phyloP scores from a whole-genome alignment of 192 early-diverging fungal genomes.

The Pilaira anomala region DNA sequence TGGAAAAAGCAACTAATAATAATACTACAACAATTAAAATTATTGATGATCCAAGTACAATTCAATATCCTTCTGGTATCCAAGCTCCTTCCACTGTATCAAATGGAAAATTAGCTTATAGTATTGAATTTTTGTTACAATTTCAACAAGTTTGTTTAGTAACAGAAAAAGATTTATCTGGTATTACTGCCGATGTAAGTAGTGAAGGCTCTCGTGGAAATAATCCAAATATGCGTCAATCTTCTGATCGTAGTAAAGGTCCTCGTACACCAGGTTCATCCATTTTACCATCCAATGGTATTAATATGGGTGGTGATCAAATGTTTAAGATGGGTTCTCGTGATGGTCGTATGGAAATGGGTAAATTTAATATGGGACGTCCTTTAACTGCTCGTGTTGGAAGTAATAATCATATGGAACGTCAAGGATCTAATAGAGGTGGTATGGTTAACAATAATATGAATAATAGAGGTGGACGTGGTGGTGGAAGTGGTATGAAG shows the following conservation, averaged over 20 bases:
- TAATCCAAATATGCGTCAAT: constrained; percentile 17
- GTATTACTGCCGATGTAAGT: constrained; percentile 43
- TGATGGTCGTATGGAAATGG: constrained; percentile 31
- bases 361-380: constrained; percentile 37
- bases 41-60: constrained; percentile 45
- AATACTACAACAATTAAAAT: constrained; percentile 27
- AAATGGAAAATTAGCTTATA: constrained; percentile 64
- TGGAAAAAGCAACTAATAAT: neutral
- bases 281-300: neutral
- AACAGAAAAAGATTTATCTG: constrained; percentile 57
- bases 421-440: constrained; percentile 24
- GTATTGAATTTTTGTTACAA: constrained; percentile 74
- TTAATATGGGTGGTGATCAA: constrained; percentile 13
- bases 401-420: constrained; percentile 23
- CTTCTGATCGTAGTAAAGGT: constrained; percentile 29
- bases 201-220: constrained; percentile 19
- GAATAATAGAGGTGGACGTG: constrained; percentile 38
- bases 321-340: constrained; percentile 33
- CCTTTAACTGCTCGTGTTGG: constrained; percentile 43
- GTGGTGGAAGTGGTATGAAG: constrained; percentile 49
- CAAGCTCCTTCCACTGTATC: constrained; percentile 48
- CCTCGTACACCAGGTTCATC: constrained; percentile 25
- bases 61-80: constrained; percentile 46
- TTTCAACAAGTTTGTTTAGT: constrained; percentile 65
- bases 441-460: constrained; percentile 46